phyloP scores from a whole-genome alignment of 2,329 filamentous ascomycete genomes.

The Cladorrhinum sp. region DNA sequence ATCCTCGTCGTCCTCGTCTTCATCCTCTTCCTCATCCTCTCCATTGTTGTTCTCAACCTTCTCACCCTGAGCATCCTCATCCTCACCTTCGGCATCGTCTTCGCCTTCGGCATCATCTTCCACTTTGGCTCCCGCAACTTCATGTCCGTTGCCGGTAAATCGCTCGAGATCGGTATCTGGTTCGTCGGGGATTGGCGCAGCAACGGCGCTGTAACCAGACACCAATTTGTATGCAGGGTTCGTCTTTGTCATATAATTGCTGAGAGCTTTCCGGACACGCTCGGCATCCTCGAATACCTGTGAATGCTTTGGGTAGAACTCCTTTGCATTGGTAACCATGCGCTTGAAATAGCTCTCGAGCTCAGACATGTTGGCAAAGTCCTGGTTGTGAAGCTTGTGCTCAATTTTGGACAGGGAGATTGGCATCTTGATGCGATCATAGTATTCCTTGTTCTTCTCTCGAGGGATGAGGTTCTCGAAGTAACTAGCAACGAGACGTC shows the following conservation, averaged over 20 bases:
- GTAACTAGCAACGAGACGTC: constrained; percentile 68
- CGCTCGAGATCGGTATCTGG: constrained; percentile 21
- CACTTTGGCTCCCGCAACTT: constrained; percentile 35
- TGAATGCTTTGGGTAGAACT: constrained; percentile 73
- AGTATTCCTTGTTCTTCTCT: constrained; percentile 69
- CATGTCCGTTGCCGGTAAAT: constrained; percentile 24
- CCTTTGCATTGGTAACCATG: constrained; percentile 83
- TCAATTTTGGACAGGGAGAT: constrained; percentile 77
- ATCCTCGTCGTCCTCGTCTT: constrained; percentile 28
- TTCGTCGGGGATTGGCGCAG: constrained; percentile 69
- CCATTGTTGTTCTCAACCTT: constrained; percentile 27
- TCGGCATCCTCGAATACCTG: constrained; percentile 80
- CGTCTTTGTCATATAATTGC: constrained; percentile 81
- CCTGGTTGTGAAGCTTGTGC: constrained; percentile 64
- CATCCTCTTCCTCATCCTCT: constrained; percentile 29
- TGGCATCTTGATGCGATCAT: constrained; percentile 71
- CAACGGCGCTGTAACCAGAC: constrained; percentile 64
- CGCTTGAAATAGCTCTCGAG: constrained; percentile 85
- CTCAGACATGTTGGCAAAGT: constrained; percentile 68
- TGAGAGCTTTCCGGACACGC: constrained; percentile 78
- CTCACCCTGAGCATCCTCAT: constrained; percentile 29
- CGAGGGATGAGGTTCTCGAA: constrained; percentile 71
- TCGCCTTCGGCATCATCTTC: constrained; percentile 33
- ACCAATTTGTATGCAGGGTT: constrained; percentile 76
- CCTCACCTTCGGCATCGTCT: constrained; percentile 31